Percentiles rank a stretch among this genome's conserved stretches.
phyloP scores from a whole-genome alignment of 1,284 basidiomycete genomes.

The Moesziomyces aphidis region DNA sequence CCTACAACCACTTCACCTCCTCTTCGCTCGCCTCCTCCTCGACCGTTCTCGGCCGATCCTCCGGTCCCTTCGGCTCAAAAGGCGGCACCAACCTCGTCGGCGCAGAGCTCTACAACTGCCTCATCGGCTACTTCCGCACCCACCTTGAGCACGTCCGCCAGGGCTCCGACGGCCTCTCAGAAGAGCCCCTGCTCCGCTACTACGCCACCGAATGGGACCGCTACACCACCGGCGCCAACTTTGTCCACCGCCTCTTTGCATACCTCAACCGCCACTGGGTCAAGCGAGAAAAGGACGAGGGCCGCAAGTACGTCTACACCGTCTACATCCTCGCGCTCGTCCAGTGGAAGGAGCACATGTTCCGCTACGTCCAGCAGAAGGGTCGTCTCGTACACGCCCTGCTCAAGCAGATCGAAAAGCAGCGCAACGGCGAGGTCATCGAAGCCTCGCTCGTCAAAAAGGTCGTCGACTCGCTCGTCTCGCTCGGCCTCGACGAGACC shows the following conservation, averaged over 20 bases:
- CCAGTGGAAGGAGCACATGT: slow-evolving; percentile 94
- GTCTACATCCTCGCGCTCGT: slow-evolving; percentile 96
- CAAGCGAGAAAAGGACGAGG: slow-evolving; percentile 97
- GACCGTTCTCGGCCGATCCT: slow-evolving; percentile 41
- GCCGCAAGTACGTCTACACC: slow-evolving; percentile 91
- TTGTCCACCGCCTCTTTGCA: slow-evolving; percentile 83
- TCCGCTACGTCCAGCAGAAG: slow-evolving; percentile 82
- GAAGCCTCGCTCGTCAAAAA: slow-evolving; percentile 94
- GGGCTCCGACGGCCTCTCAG: slow-evolving; percentile 83
- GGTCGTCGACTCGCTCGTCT: slow-evolving; percentile 93
- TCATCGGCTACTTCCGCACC: slow-evolving; percentile 83
- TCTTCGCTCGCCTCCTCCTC: slow-evolving; percentile 76
- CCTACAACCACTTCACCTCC: slow-evolving; percentile 96
- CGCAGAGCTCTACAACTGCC: slow-evolving; percentile 89
- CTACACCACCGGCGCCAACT: slow-evolving; percentile 95
- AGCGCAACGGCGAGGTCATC: slow-evolving; percentile 93
- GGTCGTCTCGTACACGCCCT: slow-evolving; percentile 87
- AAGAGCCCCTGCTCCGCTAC: slow-evolving; percentile 88
- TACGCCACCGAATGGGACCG: slow-evolving; percentile 95
- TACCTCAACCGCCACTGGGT: slow-evolving; percentile 99
- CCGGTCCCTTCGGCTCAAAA: slow-evolving; percentile 36
- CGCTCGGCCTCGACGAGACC: slow-evolving; percentile 89
- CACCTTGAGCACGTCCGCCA: slow-evolving; percentile 70
- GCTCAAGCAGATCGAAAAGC: slow-evolving; percentile 87
- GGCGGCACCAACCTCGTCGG: slow-evolving; percentile 91